phyloP scores from a whole-genome alignment of 805 yeast species.

The Ogataea henricii region DNA sequence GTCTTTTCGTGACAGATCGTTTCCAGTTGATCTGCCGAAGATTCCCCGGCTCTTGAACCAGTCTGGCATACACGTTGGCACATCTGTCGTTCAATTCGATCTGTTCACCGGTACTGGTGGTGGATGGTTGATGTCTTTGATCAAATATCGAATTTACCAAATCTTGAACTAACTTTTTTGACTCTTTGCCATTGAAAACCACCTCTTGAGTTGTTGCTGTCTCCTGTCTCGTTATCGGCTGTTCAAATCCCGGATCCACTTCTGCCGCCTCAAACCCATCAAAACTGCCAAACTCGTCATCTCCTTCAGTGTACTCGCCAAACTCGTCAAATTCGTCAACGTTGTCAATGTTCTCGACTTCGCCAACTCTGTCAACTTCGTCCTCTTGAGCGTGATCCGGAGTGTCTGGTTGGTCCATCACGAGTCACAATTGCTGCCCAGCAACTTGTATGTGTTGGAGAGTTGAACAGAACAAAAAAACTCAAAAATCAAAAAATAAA shows the following conservation, averaged over 20 bases:
- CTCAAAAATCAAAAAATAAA: too few species aligned
- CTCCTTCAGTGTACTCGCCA: slow-evolving; percentile 13
- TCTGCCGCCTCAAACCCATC: slow-evolving; percentile 23
- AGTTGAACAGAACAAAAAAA: too few species aligned
- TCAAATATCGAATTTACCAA: slow-evolving; percentile 18
- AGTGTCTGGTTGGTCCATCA: too few species aligned
- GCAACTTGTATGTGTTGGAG: too few species aligned
- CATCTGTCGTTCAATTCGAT: slow-evolving; percentile 29
- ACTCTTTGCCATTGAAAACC: slow-evolving; percentile 9
- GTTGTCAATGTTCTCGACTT: too few species aligned
- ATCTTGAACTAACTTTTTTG: slow-evolving; percentile 5
- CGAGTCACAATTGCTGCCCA: too few species aligned
- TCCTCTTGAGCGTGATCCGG: too few species aligned
- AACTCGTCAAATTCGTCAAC: slow-evolving; percentile 24
- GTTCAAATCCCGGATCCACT: slow-evolving; percentile 4
- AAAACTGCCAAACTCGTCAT: slow-evolving; percentile 24
- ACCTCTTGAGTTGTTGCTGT: neutral
- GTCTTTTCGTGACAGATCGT: slow-evolving; percentile 62
- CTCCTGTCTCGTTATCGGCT: too few species aligned
- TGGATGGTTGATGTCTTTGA: neutral
- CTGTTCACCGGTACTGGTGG: neutral
- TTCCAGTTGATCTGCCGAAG: slow-evolving; percentile 70
- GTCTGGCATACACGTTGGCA: slow-evolving; percentile 24
- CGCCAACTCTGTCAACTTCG: too few species aligned
- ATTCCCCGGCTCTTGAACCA: slow-evolving; percentile 41